These are phyloP conservation scores for Xylaria sp. DNA, from an alignment of 2,329 filamentous ascomycete genomes.

Conservation along the genomic window DNA sequence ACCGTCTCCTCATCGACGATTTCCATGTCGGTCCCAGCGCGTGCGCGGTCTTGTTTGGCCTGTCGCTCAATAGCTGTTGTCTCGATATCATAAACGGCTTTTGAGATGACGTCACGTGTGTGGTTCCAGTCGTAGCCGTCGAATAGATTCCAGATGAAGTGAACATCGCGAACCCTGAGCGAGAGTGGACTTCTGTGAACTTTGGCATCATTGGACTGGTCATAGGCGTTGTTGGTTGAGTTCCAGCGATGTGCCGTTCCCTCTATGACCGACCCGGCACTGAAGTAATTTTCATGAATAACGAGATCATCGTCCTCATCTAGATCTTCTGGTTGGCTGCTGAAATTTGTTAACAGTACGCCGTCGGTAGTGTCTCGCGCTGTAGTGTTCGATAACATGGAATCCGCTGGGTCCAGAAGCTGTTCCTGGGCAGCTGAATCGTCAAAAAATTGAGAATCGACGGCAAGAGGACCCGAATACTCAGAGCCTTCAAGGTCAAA, in stretches of 20 bases:
- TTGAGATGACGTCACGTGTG: conserved; percentile 86
- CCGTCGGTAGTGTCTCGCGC: conserved; percentile 58
- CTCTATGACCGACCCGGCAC: conserved; percentile 67
- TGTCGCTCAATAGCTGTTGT: conserved; percentile 81
- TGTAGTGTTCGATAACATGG: conserved; percentile 55
- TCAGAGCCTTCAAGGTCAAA: conserved; percentile 53
- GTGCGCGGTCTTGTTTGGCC: conserved; percentile 65
- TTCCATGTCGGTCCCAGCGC: conserved; percentile 68
- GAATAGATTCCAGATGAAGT: conserved; percentile 97
- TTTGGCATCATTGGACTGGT: conserved; percentile 70
- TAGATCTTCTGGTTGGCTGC: conserved; percentile 54
- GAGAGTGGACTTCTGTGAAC: conserved; percentile 76
- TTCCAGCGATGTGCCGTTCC: conserved; percentile 83
- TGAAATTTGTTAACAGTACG: conserved; percentile 58
- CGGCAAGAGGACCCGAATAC: conserved; percentile 52
- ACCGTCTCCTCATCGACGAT: conserved; percentile 85
- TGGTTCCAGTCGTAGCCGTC: conserved; percentile 97
- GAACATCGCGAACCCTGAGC: conserved; percentile 83
- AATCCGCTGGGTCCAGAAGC: conserved; percentile 59
- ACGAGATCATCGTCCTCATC: conserved; percentile 68
- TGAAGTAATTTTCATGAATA: conserved; percentile 84
- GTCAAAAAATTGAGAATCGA: conserved; percentile 62
- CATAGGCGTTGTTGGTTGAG: conserved; percentile 79
- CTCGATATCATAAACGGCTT: conserved; percentile 90
- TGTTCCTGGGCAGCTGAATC: conserved; percentile 58